phyloP scores from a whole-genome alignment of 2,329 filamentous ascomycete genomes.

The Beauveria varroae region DNA sequence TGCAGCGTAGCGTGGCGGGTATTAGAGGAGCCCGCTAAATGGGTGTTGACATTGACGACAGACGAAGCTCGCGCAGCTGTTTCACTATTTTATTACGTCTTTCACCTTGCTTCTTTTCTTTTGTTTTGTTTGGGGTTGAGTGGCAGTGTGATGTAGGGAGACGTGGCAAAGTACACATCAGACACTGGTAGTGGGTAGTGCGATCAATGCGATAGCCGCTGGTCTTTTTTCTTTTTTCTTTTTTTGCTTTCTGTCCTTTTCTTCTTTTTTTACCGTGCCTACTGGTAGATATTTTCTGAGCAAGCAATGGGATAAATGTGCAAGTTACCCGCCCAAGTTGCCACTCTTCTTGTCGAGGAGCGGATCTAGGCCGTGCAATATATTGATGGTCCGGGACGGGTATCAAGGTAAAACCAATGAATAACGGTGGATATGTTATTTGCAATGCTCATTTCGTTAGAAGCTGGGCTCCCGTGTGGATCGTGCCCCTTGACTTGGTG shows the following conservation, averaged over 20 bases:
- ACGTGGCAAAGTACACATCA: not conserved
- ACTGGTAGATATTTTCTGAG: no score
- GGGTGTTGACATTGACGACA: constrained; percentile 1
- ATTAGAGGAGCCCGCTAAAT: not conserved
- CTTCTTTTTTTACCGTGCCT: not conserved
- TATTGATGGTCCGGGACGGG: not conserved
- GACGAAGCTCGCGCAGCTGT: not conserved
- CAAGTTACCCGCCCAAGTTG: not conserved
- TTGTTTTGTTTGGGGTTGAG: not conserved
- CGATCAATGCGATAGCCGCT: not conserved
- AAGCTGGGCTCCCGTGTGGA: not conserved
- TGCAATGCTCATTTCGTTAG: constrained; percentile 7
- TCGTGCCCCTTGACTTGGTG: not conserved
- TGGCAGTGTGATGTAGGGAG: not conserved
- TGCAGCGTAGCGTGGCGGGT: not conserved
- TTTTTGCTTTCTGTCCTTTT: not conserved
- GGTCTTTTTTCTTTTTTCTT: not conserved
- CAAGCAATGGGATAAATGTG: no score
- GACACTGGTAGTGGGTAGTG: not conserved
- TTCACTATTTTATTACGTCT: not conserved
- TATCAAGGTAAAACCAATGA: constrained; percentile 1
- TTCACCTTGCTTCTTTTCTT: not conserved
- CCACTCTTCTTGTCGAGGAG: constrained; percentile 1
- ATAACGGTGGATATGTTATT: constrained; percentile 7
- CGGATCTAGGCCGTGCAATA: not conserved